Conservation (phyloP, 2,329 filamentous ascomycete species). For the Elsinoe arachidis region DNA sequence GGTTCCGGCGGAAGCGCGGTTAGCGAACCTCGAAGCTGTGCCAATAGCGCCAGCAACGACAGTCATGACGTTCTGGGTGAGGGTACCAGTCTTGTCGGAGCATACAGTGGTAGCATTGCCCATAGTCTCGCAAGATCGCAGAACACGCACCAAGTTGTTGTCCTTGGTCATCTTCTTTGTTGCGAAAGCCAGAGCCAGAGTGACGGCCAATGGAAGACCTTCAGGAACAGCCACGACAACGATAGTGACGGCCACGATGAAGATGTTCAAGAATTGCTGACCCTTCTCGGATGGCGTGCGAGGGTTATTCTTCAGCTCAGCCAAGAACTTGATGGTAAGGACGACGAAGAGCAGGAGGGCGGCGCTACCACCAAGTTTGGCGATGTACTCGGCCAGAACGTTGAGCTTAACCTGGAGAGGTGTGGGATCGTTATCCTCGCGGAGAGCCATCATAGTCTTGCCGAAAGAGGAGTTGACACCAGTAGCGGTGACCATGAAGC, state of each 20-base stretch:
- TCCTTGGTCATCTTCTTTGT: conserved; percentile 61
- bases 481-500: conserved; percentile 65
- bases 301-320: conserved; percentile 48
- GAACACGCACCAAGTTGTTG: conserved; percentile 60
- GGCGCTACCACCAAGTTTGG: conserved; percentile 67
- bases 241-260: conserved; percentile 58
- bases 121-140: conserved; percentile 63
- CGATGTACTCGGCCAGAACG: conserved; percentile 68
- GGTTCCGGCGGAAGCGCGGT: conserved; percentile 25
- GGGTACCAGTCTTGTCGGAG: conserved; percentile 69
- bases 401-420: conserved; percentile 72
- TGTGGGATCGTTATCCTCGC: conserved; percentile 68
- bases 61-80: conserved; percentile 69
- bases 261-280: conserved; percentile 56
- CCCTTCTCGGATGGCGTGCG: conserved; percentile 63
- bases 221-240: conserved; percentile 63
- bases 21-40: conserved; percentile 47
- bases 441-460: conserved; percentile 68
- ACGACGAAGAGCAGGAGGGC: conserved; percentile 75
- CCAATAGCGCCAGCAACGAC: conserved; percentile 65
- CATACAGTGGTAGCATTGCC: conserved; percentile 67
- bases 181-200: conserved; percentile 58
- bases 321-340: conserved; percentile 77
- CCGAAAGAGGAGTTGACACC: conserved; percentile 68
- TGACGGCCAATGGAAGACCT: conserved; percentile 58